phyloP scores from a whole-genome alignment of 805 yeast species.

The Suhomyces prunicola region DNA sequence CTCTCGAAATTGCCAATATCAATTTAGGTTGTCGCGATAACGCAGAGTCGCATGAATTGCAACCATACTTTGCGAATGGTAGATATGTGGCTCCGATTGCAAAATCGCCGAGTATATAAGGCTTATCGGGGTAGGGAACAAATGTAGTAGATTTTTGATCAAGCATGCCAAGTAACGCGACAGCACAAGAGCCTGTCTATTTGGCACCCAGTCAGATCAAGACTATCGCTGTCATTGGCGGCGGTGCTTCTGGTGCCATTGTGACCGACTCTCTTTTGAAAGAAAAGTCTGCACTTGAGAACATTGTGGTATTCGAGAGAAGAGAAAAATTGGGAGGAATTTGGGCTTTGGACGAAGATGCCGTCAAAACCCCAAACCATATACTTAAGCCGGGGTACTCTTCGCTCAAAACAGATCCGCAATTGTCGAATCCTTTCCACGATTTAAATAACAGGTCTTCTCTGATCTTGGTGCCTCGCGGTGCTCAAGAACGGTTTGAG shows the following conservation, averaged over 20 bases:
- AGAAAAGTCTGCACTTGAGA: slow-evolving; percentile 26
- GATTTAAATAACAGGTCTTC: slow-evolving; percentile 1
- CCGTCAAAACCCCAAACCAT: slow-evolving; percentile 16
- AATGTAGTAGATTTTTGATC: neutral
- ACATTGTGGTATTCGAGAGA: slow-evolving; percentile 41
- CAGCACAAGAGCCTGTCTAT: neutral
- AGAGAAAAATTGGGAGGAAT: slow-evolving; percentile 41
- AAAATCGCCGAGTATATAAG: neutral
- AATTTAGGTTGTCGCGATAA: neutral
- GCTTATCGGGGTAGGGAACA: neutral
- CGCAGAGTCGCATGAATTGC: neutral
- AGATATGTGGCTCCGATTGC: neutral
- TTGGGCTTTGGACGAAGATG: slow-evolving; percentile 35
- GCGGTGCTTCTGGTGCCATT: slow-evolving; percentile 51
- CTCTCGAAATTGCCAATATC: neutral
- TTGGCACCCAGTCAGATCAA: slow-evolving; percentile 12
- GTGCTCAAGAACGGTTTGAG: slow-evolving; percentile 26
- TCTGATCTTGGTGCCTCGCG: slow-evolving; percentile 7
- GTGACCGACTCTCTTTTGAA: slow-evolving; percentile 36
- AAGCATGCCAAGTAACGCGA: neutral
- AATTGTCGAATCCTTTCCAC: slow-evolving; percentile 24
- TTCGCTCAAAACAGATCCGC: slow-evolving; percentile 25
- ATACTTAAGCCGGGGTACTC: slow-evolving; percentile 20
- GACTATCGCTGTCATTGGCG: slow-evolving; percentile 45
- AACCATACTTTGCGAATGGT: neutral